Evolutionary conservation across 2,329 filamentous ascomycete genomes (phyloP).

Genomic region (Aspergillus alliaceus): DNA sequence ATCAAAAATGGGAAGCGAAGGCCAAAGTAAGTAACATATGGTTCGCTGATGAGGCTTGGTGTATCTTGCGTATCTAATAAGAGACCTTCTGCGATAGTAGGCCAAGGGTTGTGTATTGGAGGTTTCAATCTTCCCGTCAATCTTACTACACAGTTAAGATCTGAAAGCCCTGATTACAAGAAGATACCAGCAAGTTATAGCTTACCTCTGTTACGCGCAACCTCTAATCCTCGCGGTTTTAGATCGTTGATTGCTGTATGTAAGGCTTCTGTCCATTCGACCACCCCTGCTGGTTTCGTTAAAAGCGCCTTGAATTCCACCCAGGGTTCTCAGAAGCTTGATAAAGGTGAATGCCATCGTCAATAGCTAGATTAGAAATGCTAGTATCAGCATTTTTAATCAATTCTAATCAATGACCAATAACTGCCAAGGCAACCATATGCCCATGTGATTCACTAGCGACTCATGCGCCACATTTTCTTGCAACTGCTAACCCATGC

Average conservation of each 20-base stretch:
- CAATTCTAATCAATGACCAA: no score
- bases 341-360: no score
- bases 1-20: conserved; percentile 10
- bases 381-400: no score
- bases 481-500: no score
- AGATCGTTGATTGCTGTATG: conserved; percentile 5
- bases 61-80: conserved; percentile 51
- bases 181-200: background rate
- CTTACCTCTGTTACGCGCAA: conserved; percentile 2
- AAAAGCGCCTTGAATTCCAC: conserved; percentile 5
- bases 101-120: conserved; percentile 3
- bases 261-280: conserved; percentile 8
- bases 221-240: background rate
- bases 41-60: conserved; percentile 3
- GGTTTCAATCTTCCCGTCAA: conserved; percentile 7
- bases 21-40: background rate
- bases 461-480: no score
- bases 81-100: background rate
- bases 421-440: no score
- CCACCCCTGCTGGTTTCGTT: background rate
- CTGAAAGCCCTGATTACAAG: background rate
- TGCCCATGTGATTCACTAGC: no score
- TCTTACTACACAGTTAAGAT: background rate
- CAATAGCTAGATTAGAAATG: no score
- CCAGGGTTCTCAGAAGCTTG: no score